Percentiles rank a stretch among this genome's conserved stretches.
phyloP scores from a whole-genome alignment of 1,139 yeast species.

The Schizosaccharomyces versatilis region DNA sequence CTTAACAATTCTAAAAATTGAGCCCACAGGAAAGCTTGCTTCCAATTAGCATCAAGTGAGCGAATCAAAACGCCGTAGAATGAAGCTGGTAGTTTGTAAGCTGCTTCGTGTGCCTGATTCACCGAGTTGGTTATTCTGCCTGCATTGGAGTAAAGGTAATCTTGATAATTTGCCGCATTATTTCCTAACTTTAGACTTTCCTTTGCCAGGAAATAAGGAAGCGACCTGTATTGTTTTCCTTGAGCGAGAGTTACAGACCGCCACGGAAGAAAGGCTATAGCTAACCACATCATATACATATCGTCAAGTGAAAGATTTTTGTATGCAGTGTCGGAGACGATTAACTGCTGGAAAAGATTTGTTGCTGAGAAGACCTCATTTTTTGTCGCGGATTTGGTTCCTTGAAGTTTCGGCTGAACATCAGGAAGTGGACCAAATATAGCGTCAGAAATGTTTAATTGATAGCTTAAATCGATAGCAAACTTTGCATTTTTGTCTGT shows the following conservation, averaged over 20 bases:
- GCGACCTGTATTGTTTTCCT: constrained; percentile 24
- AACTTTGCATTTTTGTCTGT: neutral
- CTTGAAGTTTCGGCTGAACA: neutral
- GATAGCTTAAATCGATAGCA: constrained; percentile 8
- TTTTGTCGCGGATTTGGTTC: neutral
- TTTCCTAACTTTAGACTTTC: constrained; percentile 7
- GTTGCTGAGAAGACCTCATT: neutral
- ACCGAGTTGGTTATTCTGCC: too few species aligned
- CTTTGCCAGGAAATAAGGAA: constrained; percentile 20
- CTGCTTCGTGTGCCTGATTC: too few species aligned
- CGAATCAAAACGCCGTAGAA: neutral
- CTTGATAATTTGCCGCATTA: constrained; percentile 9
- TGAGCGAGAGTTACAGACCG: neutral
- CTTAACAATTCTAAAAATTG: neutral
- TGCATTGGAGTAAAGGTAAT: neutral
- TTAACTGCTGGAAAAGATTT: neutral
- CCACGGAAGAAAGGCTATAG: constrained; percentile 3
- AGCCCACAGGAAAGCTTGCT: neutral
- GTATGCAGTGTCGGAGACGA: neutral
- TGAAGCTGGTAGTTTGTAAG: neutral
- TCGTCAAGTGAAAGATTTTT: neutral
- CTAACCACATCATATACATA: neutral
- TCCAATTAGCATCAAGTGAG: neutral
- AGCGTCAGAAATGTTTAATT: constrained; percentile 14
- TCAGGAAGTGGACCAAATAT: constrained; percentile 8